Evolutionary conservation across 371 early-diverging fungal species (phyloP), one percentile per base, ranked within the genome.

Genomic region (Mucor racemosus): DNA sequence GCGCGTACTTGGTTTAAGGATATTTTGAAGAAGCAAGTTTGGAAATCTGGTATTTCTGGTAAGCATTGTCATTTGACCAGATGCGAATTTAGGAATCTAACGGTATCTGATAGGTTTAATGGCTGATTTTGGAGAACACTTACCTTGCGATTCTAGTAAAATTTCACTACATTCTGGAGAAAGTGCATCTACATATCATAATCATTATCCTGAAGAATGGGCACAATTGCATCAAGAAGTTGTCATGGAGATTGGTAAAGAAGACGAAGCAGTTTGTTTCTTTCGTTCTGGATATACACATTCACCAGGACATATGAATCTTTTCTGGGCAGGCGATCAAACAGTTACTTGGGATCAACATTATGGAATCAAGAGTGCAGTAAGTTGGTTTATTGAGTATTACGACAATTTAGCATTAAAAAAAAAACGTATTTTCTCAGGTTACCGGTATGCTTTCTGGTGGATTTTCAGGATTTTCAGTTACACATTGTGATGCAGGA

Each of bases 401-500:
- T 26, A 26, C 26, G 3, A 38, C 38, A 10, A 38, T 38, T 7
- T 38, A 38, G 38, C 10, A 7, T 38, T 38, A 38, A 38, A 7
- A 9, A 7, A 10, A 38, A 21, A 26, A 26, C 26, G 1, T 33
- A 5, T 17, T 48, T n/a, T 11, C 14, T 11, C n/a, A 72, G 72
- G 62, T 72, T 11, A 69, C 68, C 33, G 85, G 75, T 9, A 79
- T 85, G 82, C 66, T 85, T 15, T 75, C 78, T 6, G 77, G 75
- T 26, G 85, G 85, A 0, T 80, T 84, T 19, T 79, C 83, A 4
- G 84, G 86, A 4, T 72, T 83, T 40, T 67, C 84, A 33, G 65
- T 80, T 19, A 79, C 66, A 4, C 86, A 86, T 36, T 74, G 78
- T 44, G 86, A 86, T 65, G 65, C 83, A 34, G 86, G 85, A 19